Evolutionary conservation across 768 basidiomycete genomes (phyloP).

Genomic region (Mycena venus): DNA sequence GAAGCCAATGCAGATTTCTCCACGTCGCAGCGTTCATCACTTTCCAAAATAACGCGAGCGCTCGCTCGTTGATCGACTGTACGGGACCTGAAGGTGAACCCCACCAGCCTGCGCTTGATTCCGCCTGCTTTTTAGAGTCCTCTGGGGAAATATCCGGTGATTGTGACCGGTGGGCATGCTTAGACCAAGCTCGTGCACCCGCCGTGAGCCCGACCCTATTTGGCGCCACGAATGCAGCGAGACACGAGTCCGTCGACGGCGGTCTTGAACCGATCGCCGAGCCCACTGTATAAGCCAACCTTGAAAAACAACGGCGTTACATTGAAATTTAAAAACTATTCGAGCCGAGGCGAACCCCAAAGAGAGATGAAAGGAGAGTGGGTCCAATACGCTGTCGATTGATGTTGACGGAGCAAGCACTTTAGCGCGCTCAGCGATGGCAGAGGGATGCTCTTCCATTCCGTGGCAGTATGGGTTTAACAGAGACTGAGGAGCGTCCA

Average conservation of each 20-base stretch:
- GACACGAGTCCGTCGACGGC: slow-evolving; percentile 63
- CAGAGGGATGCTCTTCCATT: slow-evolving; percentile 59
- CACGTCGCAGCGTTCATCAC: slow-evolving; percentile 67
- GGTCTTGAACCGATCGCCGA: slow-evolving; percentile 68
- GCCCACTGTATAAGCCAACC: slow-evolving; percentile 71
- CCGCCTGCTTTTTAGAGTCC: neutral
- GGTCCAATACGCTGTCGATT: slow-evolving; percentile 20
- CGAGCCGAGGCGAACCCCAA: slow-evolving; percentile 47
- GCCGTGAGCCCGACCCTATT: slow-evolving; percentile 67
- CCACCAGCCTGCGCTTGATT: slow-evolving; percentile 65
- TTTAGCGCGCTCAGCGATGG: slow-evolving; percentile 51
- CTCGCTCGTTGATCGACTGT: slow-evolving; percentile 63
- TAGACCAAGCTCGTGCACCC: slow-evolving; percentile 77
- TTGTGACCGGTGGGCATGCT: slow-evolving; percentile 71
- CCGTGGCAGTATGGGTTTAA: slow-evolving; percentile 55
- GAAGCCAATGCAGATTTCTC: slow-evolving; percentile 77
- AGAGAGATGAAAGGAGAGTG: slow-evolving; percentile 35
- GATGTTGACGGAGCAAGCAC: slow-evolving; percentile 38
- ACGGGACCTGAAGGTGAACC: slow-evolving; percentile 69
- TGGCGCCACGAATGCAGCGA: slow-evolving; percentile 62
- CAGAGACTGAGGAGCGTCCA: neutral
- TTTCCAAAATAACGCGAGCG: slow-evolving; percentile 65
- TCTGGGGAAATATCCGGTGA: slow-evolving; percentile 23
- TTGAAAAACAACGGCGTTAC: neutral
- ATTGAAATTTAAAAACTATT: slow-evolving; percentile 43